Conservation (phyloP, 2,329 filamentous ascomycete genomes). For the Microdochium nivale region DNA sequence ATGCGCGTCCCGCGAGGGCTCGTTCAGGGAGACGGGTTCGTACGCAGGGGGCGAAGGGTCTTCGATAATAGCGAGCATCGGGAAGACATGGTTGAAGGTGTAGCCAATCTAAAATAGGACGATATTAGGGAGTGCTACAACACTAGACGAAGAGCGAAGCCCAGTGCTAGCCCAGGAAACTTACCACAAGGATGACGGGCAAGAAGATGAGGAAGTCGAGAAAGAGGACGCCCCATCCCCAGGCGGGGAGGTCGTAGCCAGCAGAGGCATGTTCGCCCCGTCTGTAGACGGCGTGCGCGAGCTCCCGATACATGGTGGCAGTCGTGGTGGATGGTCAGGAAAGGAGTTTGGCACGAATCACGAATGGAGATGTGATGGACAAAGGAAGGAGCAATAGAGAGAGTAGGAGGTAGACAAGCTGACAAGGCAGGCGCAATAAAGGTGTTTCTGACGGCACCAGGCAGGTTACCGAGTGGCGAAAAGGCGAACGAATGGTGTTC, state of each 20-base stretch:
- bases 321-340: background rate
- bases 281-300: conserved; percentile 23
- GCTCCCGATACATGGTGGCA: conserved; percentile 22
- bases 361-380: background rate
- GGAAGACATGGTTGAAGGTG: conserved; percentile 40
- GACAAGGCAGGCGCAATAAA: too few relatives aligned
- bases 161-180: conserved; percentile 3
- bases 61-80: conserved; percentile 48
- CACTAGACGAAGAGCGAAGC: background rate
- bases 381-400: background rate
- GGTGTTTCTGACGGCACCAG: too few relatives aligned
- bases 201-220: conserved; percentile 34
- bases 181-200: conserved; percentile 33
- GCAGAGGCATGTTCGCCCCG: conserved; percentile 22
- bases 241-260: conserved; percentile 26
- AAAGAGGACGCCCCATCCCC: conserved; percentile 29
- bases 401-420: too few relatives aligned
- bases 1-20: conserved; percentile 22
- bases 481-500: too few relatives aligned
- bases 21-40: conserved; percentile 37
- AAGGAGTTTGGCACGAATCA: background rate
- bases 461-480: too few relatives aligned
- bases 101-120: conserved; percentile 34
- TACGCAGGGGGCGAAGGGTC: conserved; percentile 48
- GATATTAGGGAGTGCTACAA: conserved; percentile 7